phyloP scores from a whole-genome alignment of 139 green algal genomes.

The Asterochloris erici region DNA sequence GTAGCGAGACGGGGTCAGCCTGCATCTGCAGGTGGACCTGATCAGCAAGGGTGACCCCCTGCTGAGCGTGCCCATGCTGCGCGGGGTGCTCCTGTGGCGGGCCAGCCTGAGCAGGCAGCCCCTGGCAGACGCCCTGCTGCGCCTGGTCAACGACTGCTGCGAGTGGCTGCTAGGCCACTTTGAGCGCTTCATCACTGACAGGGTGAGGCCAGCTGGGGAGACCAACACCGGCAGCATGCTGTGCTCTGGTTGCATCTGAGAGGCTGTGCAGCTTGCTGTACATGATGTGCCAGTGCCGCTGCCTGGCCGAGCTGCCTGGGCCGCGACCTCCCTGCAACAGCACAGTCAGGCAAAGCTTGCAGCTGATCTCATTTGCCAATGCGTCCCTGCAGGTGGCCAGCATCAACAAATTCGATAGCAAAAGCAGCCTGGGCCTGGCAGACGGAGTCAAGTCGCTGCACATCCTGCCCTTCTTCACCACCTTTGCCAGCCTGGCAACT shows the following conservation, averaged over 20 bases:
- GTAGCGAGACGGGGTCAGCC: no score
- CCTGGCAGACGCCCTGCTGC: constrained; percentile 1
- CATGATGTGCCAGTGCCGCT: no score
- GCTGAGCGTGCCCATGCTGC: constrained; percentile 40
- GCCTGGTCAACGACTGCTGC: constrained; percentile 24
- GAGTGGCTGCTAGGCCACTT: constrained; percentile 11
- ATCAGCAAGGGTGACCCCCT: constrained; percentile 10
- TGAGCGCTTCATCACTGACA: constrained; percentile 20
- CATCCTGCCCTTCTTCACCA: constrained; percentile 46
- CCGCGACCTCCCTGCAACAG: no score
- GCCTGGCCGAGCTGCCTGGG: no score
- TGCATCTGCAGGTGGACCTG: constrained; percentile 24
- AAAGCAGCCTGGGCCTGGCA: constrained; percentile 7
- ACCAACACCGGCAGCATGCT: neutral
- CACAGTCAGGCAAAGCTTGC: no score
- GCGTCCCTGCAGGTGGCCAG: constrained; percentile 9
- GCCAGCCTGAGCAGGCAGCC: constrained; percentile 3
- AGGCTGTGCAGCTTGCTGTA: no score
- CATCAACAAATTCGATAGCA: constrained; percentile 13
- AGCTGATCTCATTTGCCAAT: no score
- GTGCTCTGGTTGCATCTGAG: neutral
- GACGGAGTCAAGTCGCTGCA: constrained; percentile 37
- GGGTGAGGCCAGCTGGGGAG: neutral
- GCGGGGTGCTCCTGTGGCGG: constrained; percentile 23
- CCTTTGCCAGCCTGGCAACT: constrained; percentile 28